Evolutionary conservation across 148 eudicot species (phyloP).

Genomic region (Oxyria digyna): DNA sequence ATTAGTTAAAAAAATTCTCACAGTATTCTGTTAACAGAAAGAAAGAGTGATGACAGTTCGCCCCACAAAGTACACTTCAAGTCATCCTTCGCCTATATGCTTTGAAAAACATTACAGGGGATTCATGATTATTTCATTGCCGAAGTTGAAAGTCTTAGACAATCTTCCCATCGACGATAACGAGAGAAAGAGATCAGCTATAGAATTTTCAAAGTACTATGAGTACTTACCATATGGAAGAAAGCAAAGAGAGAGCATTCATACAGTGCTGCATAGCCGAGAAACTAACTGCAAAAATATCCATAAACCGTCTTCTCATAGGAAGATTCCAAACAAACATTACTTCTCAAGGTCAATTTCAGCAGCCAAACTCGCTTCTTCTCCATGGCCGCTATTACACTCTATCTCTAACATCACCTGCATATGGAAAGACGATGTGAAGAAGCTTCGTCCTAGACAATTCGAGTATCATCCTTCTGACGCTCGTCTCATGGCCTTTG

Average conservation of each 20-base stretch:
- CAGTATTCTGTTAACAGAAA: conserved; percentile 19
- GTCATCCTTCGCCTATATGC: conserved; percentile 84
- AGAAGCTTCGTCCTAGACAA: conserved; percentile 63
- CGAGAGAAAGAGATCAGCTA: conserved; percentile 39
- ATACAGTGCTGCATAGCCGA: conserved; percentile 39
- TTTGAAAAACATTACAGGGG: conserved; percentile 73
- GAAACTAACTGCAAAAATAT: conserved; percentile 34
- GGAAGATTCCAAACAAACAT: conserved; percentile 25
- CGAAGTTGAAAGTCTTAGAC: conserved; percentile 51
- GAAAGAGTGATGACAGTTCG: conserved; percentile 8
- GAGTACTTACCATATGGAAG: conserved; percentile 62
- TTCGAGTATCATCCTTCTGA: conserved; percentile 75
- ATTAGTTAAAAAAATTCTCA: conserved; percentile 18
- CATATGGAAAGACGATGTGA: conserved; percentile 26
- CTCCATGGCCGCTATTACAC: conserved; percentile 39
- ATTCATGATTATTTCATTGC: conserved; percentile 64
- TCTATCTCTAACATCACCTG: conserved; percentile 31
- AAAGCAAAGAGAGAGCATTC: conserved; percentile 31
- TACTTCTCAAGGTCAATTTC: conserved; percentile 51
- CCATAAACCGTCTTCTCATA: conserved; percentile 11
- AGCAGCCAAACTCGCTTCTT: conserved; percentile 70
- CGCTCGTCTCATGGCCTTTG: conserved; percentile 65
- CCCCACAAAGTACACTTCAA: conserved; percentile 35
- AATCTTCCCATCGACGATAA: conserved; percentile 39
- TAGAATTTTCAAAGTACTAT: conserved; percentile 29